Conservation (phyloP, 148 eudicot species). For the Simmondsia chinensis region DNA sequence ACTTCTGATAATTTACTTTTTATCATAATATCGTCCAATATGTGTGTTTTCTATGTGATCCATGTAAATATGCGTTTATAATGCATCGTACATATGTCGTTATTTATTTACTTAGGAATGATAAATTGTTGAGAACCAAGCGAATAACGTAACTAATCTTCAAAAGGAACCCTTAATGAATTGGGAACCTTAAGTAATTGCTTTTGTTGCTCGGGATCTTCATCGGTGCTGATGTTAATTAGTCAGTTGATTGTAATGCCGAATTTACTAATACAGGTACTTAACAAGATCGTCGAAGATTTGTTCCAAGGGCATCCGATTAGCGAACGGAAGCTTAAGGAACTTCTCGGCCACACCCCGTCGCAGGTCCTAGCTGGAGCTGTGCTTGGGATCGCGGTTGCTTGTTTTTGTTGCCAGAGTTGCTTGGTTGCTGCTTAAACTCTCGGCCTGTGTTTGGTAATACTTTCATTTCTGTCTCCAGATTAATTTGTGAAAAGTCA, state of each 20-base stretch:
- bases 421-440: constrained; percentile 21
- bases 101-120: too few species aligned
- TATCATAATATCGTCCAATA: too few species aligned
- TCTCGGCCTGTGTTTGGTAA: neutral
- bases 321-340: constrained; percentile 88
- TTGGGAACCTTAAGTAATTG: too few species aligned
- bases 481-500: too few species aligned
- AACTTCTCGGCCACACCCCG: constrained; percentile 91
- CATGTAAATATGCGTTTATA: too few species aligned
- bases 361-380: constrained; percentile 81
- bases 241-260: neutral
- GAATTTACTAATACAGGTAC: constrained; percentile 36
- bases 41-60: too few species aligned
- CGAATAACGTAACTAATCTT: too few species aligned
- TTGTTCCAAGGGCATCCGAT: constrained; percentile 94
- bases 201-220: neutral
- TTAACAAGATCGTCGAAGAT: constrained; percentile 80
- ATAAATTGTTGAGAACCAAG: too few species aligned
- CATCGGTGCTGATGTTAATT: neutral
- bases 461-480: neutral
- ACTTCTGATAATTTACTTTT: too few species aligned
- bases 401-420: constrained; percentile 52
- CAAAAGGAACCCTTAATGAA: too few species aligned
- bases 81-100: too few species aligned
- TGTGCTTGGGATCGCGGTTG: constrained; percentile 59